Base-by-base conservation (phyloP, 1,284 basidiomycete species). In the Erythrobasidium hasegawianum region DNA sequence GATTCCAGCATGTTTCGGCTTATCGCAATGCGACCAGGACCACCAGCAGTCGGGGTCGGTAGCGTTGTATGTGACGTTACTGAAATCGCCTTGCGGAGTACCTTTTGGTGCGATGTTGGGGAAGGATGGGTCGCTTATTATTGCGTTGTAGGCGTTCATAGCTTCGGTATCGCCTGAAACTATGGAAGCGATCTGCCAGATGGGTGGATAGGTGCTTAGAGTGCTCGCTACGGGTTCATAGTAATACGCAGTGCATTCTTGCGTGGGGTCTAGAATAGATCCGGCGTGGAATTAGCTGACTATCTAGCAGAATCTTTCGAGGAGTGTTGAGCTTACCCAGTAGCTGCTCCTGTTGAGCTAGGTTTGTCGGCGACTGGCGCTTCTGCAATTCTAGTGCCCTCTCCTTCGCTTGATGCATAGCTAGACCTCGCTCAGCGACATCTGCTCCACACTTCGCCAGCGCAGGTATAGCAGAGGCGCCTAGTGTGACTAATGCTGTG, bases 11-110 rank as follows among this genome's bases (percentile, higher is more conserved):
- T 55, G 33, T 50, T 71, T 71, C 0, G 70, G 68, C 1, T 57
- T 60, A 9, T 59, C 68, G 68, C 79, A 80, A 56, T 74, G 69
- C 22, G 70, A 71, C 59, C 70, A 75, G 0, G 78, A 76, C 79
- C 79, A 33, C 62, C 62, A 68, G 53, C 67, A 68, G 40, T 68
- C 69, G 13, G 71, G 69, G 45, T 73, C 72, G 8, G 57, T n/a
- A 38, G 11, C 22, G 40, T 69, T 59, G 60, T 72, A 72, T 13
- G 54, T 59, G 27, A 73, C 69, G 16, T 47, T 39, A 22, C 69
- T 40, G 41, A 72, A 72, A 49, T 71, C 57, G 43, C 71, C 71
- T 0, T 16, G 16, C 1, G 71, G 60, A 2, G 71, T 72, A 24
- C 72, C 71, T 47, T 58, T 68, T 8, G 71, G 67, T 1, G 64